phyloP scores from a whole-genome alignment of 257 asterid species.

The Lycium ferocissimum region DNA sequence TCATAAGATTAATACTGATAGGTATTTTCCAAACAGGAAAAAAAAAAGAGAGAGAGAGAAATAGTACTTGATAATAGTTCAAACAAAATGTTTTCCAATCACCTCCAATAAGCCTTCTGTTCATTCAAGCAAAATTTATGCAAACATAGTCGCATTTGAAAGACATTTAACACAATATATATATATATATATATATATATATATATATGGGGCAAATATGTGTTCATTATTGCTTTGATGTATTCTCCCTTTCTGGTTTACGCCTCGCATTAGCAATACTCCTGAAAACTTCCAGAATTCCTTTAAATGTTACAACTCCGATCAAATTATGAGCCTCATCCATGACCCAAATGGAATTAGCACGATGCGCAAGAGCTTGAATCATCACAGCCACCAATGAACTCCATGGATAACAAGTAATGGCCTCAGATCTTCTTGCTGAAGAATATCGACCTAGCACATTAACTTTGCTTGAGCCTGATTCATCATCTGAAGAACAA shows the following conservation, averaged over 20 bases:
- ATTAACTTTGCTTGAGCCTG: conserved; percentile 35
- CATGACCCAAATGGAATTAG: conserved; percentile 77
- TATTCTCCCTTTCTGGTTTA: conserved; percentile 37
- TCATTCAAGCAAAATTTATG: conserved; percentile 17
- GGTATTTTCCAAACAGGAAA: background rate
- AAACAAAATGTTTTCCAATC: background rate
- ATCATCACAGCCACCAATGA: conserved; percentile 85
- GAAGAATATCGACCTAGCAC: conserved; percentile 48
- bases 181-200: no score
- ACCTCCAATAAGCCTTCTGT: background rate
- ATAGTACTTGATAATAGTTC: background rate
- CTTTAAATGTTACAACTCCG: conserved; percentile 72
- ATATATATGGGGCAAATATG: no score
- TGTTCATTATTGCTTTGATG: conserved; percentile 29
- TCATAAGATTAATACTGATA: background rate
- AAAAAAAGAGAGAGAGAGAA: background rate
- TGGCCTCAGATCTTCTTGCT: conserved; percentile 68
- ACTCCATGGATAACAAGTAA: conserved; percentile 69
- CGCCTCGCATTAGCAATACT: conserved; percentile 34
- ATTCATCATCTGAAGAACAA: conserved; percentile 78
- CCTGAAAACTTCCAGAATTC: conserved; percentile 63
- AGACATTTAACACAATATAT: background rate
- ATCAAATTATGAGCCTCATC: conserved; percentile 60
- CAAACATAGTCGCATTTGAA: background rate
- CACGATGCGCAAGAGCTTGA: conserved; percentile 80